Base-by-base conservation (phyloP, 805 yeast genomes). In the Hanseniaspora nectarophila region DNA sequence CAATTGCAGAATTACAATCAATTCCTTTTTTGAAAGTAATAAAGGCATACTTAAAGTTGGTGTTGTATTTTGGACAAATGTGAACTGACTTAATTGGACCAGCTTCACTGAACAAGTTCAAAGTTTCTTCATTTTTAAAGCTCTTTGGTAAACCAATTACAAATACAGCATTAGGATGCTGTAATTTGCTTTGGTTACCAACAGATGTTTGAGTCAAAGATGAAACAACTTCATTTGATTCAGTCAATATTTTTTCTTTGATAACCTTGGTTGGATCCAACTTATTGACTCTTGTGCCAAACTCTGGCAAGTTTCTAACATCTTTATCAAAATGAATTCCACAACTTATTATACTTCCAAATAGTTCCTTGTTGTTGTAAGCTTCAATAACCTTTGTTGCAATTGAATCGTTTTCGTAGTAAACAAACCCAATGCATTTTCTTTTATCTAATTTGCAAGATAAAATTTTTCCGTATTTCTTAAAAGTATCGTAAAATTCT, bases 401-500 rank as follows among this genome's bases (percentile, higher is more conserved):
- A 38, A 59, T 59, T 3, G 54, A 39, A 34, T 61, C 63, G 38
- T 60, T 57, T 33, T 65, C 65, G 54, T 71, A 72, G 33, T 67
- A 65, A 20, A 72, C 62, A 49, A 70, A 72, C 0, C 74, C 76
- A 46, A 70, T 69, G 38, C 61, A 61, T 56, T 71, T 71, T 9
- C 59, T 58, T 40, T 60, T 53, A 46, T 69, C 69, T 37, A 71
- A 51, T 52, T 71, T 72, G 45, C 75, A 71, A 5, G 75, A 71
- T 4, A 71, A 53, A 6, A 72, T 66, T 46, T 69, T 71, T 23
- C 80, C 80, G 61, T 66, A 73, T 1, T 59, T 59, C 55, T 70
- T 74, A 58, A 78, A 77, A 8, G 69, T 67, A 51, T 74, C 78
- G 60, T 73, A 77, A 57, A 77, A 75, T 6, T 59, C 63, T 45